phyloP scores from a whole-genome alignment of 345 rosid species.

The Bruguiera parviflora region DNA sequence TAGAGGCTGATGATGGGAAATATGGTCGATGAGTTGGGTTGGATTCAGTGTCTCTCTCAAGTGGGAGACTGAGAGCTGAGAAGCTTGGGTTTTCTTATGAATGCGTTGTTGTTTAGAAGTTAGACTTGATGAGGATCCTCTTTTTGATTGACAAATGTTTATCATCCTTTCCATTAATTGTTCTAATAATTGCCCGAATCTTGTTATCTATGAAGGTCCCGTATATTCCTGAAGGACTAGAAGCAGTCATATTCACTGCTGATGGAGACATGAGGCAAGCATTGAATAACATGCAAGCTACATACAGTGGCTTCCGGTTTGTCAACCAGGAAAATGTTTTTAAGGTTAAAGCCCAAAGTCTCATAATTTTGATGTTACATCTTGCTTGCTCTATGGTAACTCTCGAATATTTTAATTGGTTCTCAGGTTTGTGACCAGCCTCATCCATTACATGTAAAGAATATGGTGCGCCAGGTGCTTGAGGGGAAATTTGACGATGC shows the following conservation, averaged over 20 bases:
- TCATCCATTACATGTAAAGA: constrained; percentile 92
- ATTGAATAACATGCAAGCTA: constrained; percentile 93
- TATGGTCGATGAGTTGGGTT: constrained; percentile 1
- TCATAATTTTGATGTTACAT: neutral
- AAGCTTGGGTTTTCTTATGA: neutral
- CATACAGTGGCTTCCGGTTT: constrained; percentile 84
- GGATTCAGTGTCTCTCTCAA: neutral
- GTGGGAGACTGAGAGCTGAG: neutral
- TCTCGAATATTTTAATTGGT: neutral
- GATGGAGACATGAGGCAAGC: constrained; percentile 99
- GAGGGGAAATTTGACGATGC: constrained; percentile 89
- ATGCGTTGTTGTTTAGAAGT: neutral
- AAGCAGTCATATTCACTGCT: constrained; percentile 94
- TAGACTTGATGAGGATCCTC: neutral
- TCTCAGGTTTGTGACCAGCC: constrained; percentile 95
- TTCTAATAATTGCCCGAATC: constrained; percentile 9
- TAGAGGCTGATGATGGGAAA: neutral
- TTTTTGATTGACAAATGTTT: neutral
- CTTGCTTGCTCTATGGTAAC: neutral
- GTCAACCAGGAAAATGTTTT: constrained; percentile 95
- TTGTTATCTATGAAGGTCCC: constrained; percentile 61
- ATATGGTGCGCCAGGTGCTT: constrained; percentile 73
- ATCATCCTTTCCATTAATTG: neutral
- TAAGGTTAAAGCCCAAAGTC: constrained; percentile 50
- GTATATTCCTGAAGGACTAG: constrained; percentile 91